Evolutionary conservation across 2,329 filamentous ascomycete species (phyloP).

Genomic region (Penicillium nordicum): DNA sequence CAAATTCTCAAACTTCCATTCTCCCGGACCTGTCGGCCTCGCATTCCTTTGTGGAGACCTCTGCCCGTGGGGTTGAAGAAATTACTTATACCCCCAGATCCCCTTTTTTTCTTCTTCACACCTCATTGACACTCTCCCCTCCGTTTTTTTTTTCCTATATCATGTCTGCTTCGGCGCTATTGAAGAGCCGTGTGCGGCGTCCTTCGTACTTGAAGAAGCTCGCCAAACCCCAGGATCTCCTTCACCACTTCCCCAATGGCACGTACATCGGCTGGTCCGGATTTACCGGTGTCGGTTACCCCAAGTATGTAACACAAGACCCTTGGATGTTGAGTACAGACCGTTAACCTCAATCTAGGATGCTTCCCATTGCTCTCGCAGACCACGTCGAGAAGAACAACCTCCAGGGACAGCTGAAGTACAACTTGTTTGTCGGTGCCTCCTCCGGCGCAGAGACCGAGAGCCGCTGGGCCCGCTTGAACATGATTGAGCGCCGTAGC

Average conservation of each 20-base stretch:
- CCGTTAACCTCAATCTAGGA: constrained; percentile 49
- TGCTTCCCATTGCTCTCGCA: constrained; percentile 76
- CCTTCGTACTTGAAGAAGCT: constrained; percentile 78
- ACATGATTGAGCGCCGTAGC: constrained; percentile 84
- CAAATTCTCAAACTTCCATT: neutral
- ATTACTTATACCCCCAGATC: constrained; percentile 12
- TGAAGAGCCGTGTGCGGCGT: constrained; percentile 71
- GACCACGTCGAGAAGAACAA: constrained; percentile 86
- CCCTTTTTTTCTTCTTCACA: constrained; percentile 3
- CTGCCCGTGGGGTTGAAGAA: constrained; percentile 16
- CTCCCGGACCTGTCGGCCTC: constrained; percentile 5
- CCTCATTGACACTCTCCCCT: constrained; percentile 13
- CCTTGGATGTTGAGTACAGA: neutral
- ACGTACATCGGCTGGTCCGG: constrained; percentile 89
- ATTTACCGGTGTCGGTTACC: constrained; percentile 86
- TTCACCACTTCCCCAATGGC: constrained; percentile 77
- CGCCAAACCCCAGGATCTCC: constrained; percentile 71
- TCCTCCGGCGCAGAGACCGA: constrained; percentile 86
- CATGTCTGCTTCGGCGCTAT: constrained; percentile 64
- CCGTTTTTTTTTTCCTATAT: neutral
- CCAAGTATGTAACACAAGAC: constrained; percentile 59
- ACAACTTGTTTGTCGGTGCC: constrained; percentile 85
- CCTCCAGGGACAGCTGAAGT: constrained; percentile 78
- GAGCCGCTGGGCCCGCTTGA: constrained; percentile 81
- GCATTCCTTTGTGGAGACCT: constrained; percentile 7